phyloP scores from a whole-genome alignment of 2,329 filamentous ascomycete genomes.

The Tothia fuscella region DNA sequence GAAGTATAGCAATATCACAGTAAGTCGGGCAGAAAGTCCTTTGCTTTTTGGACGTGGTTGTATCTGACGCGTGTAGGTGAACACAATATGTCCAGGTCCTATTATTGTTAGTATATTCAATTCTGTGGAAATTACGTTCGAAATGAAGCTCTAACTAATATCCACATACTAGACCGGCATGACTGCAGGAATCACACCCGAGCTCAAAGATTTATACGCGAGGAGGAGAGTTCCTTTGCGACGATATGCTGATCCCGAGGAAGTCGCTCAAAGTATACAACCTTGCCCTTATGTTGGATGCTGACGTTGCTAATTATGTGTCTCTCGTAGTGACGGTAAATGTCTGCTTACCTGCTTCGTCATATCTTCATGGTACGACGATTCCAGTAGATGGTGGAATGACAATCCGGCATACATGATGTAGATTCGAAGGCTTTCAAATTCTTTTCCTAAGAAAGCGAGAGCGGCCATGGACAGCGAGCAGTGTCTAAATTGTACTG shows the following conservation, averaged over 20 bases:
- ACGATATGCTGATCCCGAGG: conserved; percentile 1
- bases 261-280: conserved; percentile 5
- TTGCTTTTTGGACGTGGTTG: neutral
- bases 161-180: conserved; percentile 3
- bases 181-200: conserved; percentile 4
- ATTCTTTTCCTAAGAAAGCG: too few species aligned
- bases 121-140: neutral
- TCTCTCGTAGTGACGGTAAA: conserved; percentile 2
- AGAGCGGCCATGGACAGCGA: too few species aligned
- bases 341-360: conserved; percentile 4
- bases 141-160: neutral
- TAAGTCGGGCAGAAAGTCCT: neutral
- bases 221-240: conserved; percentile 3
- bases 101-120: conserved; percentile 1
- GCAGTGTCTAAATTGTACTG: too few species aligned
- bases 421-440: neutral
- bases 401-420: conserved; percentile 6
- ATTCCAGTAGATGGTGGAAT: conserved; percentile 6
- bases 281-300: neutral
- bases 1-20: conserved; percentile 3
- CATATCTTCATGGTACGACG: conserved; percentile 3
- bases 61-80: neutral
- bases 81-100: conserved; percentile 1
- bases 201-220: conserved; percentile 3
- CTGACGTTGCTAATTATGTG: neutral